Percentiles rank a stretch among this genome's conserved stretches.
phyloP scores from a whole-genome alignment of 129 eudicot genomes.

The Erigeron canadensis region DNA sequence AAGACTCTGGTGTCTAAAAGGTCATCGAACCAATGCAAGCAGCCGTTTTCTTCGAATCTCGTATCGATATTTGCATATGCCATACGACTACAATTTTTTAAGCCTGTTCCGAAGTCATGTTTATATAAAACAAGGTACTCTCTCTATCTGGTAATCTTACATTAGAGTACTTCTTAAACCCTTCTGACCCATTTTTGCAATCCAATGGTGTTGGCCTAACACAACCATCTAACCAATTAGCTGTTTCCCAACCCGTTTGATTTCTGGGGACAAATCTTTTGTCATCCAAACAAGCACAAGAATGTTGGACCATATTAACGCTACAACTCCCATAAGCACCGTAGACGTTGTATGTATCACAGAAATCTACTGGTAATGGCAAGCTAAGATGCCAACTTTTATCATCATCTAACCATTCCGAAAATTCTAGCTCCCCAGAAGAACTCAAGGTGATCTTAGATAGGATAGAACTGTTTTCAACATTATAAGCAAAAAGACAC shows the following conservation, averaged over 20 bases:
- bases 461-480: constrained; percentile 8
- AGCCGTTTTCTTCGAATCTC: not conserved
- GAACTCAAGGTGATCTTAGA: constrained; percentile 4
- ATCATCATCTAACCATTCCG: constrained; percentile 8
- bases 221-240: constrained; percentile 16
- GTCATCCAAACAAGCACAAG: constrained; percentile 16
- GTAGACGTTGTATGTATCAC: constrained; percentile 11
- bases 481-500: constrained; percentile 3
- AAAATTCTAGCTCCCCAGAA: not conserved
- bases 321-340: constrained; percentile 23
- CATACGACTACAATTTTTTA: constrained; percentile 20
- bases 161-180: constrained; percentile 15
- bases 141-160: constrained; percentile 12
- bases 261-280: constrained; percentile 10
- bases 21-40: constrained; percentile 19
- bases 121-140: constrained; percentile 12
- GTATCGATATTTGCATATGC: constrained; percentile 6
- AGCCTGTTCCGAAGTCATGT: constrained; percentile 9
- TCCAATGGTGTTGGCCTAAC: constrained; percentile 13
- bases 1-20: constrained; percentile 11
- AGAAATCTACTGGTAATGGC: constrained; percentile 10
- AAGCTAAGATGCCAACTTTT: constrained; percentile 13
- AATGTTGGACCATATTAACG: not conserved
- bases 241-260: constrained; percentile 7
- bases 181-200: constrained; percentile 7